phyloP scores from a whole-genome alignment of 352 stramenopile species.

The Phytophthora macrochlamydospora region DNA sequence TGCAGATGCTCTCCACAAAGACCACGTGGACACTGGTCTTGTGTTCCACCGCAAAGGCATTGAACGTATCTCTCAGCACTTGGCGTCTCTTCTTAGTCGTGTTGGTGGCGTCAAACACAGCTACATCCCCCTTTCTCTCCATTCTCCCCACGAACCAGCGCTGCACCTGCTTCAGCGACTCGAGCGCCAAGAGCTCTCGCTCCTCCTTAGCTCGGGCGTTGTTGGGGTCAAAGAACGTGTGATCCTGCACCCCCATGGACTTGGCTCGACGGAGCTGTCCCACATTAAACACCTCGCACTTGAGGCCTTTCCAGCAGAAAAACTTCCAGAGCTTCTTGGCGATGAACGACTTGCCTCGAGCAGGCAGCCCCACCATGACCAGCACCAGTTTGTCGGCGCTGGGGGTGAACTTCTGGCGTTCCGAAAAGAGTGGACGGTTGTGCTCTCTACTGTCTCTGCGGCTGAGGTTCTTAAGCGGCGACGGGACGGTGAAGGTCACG shows the following conservation, averaged over 20 bases:
- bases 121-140: constrained; percentile 70
- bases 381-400: constrained; percentile 95
- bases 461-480: constrained; percentile 13
- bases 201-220: constrained; percentile 81
- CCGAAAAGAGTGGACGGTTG: constrained; percentile 55
- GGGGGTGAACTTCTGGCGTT: constrained; percentile 79
- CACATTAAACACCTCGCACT: constrained; percentile 94
- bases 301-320: constrained; percentile 81
- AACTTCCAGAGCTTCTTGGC: constrained; percentile 91
- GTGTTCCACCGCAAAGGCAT: constrained; percentile 54
- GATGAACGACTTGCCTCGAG: constrained; percentile 96
- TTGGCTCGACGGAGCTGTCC: constrained; percentile 92
- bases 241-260: constrained; percentile 71
- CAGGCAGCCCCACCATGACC: constrained; percentile 95
- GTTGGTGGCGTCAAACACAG: constrained; percentile 92
- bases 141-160: constrained; percentile 56
- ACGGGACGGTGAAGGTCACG: constrained; percentile 39
- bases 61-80: constrained; percentile 66
- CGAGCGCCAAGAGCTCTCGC: constrained; percentile 81
- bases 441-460: constrained; percentile 32
- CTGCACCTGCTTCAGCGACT: constrained; percentile 73
- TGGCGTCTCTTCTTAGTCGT: constrained; percentile 70
- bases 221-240: constrained; percentile 93
- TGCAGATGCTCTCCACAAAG: constrained; percentile 94
- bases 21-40: constrained; percentile 89